Evolutionary conservation across 345 rosid species (phyloP).

Genomic region (Citrus glauca): DNA sequence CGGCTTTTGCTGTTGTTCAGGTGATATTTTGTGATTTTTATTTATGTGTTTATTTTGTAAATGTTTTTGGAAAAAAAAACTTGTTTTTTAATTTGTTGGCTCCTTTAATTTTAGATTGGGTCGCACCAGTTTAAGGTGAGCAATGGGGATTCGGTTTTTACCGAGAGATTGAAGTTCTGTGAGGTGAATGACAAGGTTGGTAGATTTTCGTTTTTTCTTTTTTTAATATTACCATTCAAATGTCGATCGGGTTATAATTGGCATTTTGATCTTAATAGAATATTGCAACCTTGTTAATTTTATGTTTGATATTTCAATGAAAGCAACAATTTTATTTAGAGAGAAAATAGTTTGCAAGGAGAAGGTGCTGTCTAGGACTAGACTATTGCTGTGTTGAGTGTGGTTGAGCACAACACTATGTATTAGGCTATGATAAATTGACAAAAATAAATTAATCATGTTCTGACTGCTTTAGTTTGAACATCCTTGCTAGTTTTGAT

Average conservation of each 20-base stretch:
- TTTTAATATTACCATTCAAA: neutral
- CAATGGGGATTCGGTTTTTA: slow-evolving; percentile 79
- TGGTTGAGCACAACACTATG: neutral
- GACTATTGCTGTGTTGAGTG: neutral
- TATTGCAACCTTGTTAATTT: neutral
- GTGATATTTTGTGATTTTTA: slow-evolving; percentile 23
- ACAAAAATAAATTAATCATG: too few species aligned
- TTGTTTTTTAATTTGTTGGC: neutral
- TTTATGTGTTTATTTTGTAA: neutral
- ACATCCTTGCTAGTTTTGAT: neutral
- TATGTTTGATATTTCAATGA: neutral
- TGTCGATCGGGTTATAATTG: neutral
- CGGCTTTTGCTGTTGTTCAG: slow-evolving; percentile 90
- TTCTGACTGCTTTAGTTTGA: neutral
- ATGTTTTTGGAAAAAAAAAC: neutral
- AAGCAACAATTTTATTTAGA: neutral
- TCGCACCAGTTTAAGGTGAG: slow-evolving; percentile 97
- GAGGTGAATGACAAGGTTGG: slow-evolving; percentile 87
- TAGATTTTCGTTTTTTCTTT: neutral
- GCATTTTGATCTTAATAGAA: neutral
- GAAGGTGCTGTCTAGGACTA: neutral
- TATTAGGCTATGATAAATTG: neutral
- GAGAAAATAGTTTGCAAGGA: neutral
- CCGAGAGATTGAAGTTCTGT: slow-evolving; percentile 85
- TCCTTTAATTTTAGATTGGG: slow-evolving; percentile 50